These are phyloP conservation scores for Cryptococcus hybrid DNA, from an alignment of 1,284 basidiomycete genomes.

Conservation along the genomic window DNA sequence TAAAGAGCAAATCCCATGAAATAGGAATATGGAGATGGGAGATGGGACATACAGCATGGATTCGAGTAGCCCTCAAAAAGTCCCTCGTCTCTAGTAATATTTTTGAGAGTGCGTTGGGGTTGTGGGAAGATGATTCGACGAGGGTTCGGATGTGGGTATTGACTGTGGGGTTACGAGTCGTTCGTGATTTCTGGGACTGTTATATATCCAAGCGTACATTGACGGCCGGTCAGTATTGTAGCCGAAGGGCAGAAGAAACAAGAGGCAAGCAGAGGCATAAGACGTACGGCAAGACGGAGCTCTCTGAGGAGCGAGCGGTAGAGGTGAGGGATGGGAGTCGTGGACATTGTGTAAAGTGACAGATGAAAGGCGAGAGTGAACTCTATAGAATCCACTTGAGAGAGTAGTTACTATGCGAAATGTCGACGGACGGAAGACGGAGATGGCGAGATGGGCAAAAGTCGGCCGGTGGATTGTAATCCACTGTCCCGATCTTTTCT, in stretches of 20 bases:
- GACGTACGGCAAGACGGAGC: slow-evolving; percentile 43
- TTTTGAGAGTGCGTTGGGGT: slow-evolving; percentile 36
- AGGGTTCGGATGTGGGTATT: slow-evolving; percentile 60
- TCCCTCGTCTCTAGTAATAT: slow-evolving; percentile 66
- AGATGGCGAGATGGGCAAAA: too few species aligned
- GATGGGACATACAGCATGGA: slow-evolving; percentile 55
- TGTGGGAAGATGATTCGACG: slow-evolving; percentile 40
- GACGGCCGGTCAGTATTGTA: slow-evolving; percentile 9
- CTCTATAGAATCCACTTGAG: too few species aligned
- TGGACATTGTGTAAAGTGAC: slow-evolving; percentile 6
- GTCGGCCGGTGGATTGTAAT: too few species aligned
- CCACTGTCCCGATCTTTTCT: too few species aligned
- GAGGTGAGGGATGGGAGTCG: slow-evolving; percentile 27
- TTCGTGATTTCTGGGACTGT: slow-evolving; percentile 55
- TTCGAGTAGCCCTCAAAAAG: slow-evolving; percentile 68
- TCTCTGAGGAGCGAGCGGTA: slow-evolving; percentile 49
- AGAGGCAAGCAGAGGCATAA: background rate
- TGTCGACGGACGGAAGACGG: too few species aligned
- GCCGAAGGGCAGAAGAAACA: background rate
- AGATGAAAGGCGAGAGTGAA: background rate
- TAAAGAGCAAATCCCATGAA: background rate
- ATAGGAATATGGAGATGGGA: too few species aligned
- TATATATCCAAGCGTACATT: slow-evolving; percentile 8
- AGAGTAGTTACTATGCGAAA: too few species aligned
- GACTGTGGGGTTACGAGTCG: slow-evolving; percentile 54